Conservation (phyloP, 176 grass and related monocot species). For the Cenchrus fungigraminus region DNA sequence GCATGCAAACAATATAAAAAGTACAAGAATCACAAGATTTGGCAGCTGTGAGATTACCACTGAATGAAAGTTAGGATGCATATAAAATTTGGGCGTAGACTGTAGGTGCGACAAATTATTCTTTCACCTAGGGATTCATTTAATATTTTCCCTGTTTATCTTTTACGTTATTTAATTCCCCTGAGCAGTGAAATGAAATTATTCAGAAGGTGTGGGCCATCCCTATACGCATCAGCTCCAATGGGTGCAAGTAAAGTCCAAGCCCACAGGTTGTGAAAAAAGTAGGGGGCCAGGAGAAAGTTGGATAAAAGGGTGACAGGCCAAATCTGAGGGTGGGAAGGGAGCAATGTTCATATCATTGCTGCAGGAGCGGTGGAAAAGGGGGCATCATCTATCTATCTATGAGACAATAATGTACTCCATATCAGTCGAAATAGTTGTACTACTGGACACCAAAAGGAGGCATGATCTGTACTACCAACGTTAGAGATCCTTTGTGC, state of each 20-base stretch:
- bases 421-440: constrained; percentile 27
- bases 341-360: constrained; percentile 57
- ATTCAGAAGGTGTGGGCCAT: neutral
- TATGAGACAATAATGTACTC: constrained; percentile 45
- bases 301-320: constrained; percentile 58
- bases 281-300: constrained; percentile 48
- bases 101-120: constrained; percentile 44
- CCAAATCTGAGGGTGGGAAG: constrained; percentile 36
- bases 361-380: constrained; percentile 26
- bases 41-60: constrained; percentile 2
- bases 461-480: neutral
- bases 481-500: constrained; percentile 5
- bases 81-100: constrained; percentile 8
- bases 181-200: neutral
- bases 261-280: constrained; percentile 28
- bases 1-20: neutral
- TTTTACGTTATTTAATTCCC: neutral
- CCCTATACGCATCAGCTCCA: neutral
- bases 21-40: neutral
- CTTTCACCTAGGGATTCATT: constrained; percentile 5
- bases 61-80: constrained; percentile 18
- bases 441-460: constrained; percentile 36
- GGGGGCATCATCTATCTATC: neutral
- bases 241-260: constrained; percentile 29
- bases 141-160: neutral